These are phyloP conservation scores for Taphrina wiesneri DNA, from an alignment of 1,139 yeast species.

Conservation along the genomic window DNA sequence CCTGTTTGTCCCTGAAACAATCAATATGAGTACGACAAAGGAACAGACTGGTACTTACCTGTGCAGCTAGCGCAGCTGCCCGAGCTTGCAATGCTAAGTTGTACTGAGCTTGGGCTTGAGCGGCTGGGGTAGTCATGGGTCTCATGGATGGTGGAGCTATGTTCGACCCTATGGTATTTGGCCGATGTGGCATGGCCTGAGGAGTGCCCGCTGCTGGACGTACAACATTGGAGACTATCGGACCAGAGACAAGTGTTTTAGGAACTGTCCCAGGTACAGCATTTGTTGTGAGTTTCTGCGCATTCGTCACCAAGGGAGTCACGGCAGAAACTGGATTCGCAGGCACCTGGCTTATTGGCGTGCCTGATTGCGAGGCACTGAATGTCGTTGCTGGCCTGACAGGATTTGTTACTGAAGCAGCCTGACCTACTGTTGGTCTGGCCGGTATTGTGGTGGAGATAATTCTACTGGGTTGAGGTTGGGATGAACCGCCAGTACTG, in stretches of 20 bases:
- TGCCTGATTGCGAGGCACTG: not conserved
- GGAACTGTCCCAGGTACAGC: not conserved
- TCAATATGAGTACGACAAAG: not conserved
- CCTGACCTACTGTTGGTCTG: no score
- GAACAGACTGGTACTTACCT: not conserved
- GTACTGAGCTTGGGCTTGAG: slow-evolving; percentile 4
- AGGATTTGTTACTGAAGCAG: not conserved
- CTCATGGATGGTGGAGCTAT: not conserved
- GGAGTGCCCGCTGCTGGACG: not conserved
- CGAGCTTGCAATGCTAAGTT: slow-evolving; percentile 2
- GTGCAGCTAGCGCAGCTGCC: not conserved
- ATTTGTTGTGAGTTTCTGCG: not conserved
- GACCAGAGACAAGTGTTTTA: not conserved
- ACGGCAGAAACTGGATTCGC: not conserved
- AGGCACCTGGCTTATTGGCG: not conserved
- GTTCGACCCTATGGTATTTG: not conserved
- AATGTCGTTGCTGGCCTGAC: not conserved
- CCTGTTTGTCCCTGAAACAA: not conserved
- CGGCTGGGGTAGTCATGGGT: slow-evolving; percentile 8
- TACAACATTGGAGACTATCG: not conserved
- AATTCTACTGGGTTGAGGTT: not conserved
- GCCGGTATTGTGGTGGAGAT: not conserved
- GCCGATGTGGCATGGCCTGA: not conserved
- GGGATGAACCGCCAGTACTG: not conserved
- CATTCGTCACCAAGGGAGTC: not conserved